Evolutionary conservation across 2,329 filamentous ascomycete species (phyloP), one percentile per base, ranked within the genome.

Genomic region (Aspergillus jensenii): DNA sequence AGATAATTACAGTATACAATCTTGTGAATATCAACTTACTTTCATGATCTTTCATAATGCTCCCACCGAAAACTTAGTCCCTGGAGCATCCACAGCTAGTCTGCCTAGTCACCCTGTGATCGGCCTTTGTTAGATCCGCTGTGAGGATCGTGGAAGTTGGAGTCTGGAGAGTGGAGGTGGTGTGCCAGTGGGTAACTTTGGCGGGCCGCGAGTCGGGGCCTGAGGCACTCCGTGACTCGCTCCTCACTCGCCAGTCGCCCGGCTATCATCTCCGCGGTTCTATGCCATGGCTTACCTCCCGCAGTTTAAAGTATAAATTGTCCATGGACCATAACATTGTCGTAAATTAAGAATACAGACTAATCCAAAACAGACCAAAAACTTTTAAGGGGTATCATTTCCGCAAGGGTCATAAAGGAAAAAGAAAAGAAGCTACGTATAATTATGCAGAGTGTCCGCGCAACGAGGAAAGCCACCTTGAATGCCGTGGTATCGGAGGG

Each of bases 351-450:
- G 27, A 31, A 11, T 31, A 11, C 27, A 31, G 9, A 31, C 27
- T 3, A 31, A 31, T 31, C 27, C 27, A 8, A 31, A 31, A 11
- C 9, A 31, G 27, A 27, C 25, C 9, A 31, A 31, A 31, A 31
- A 31, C 27, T n/a, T 45, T 45, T 45, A 25, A 23, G 9, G 50
- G 50, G 50, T 52, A 52, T 52, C 50, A 43, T 52, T 37, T n/a
- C 50, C 27, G 27, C 40, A 31, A 25, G 9, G 12, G 27, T 25
- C 50, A 37, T 44, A 21, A 44, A 50, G 14, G 3, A 27, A 17
- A 35, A 40, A 19, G 17, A 4, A 11, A 33, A 2, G 21, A 50
- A 17, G 14, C 8, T 50, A 19, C 17, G 19, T 27, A 11, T 11
- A 31, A 31, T 8, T 31, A 31, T 15, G 19, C 33, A 21, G 8